A percentile compares a stretch with the other conserved stretches of the same genome.
phyloP scores from a whole-genome alignment of 192 early-diverging fungal species.

The Chytriomyces hyalinus region DNA sequence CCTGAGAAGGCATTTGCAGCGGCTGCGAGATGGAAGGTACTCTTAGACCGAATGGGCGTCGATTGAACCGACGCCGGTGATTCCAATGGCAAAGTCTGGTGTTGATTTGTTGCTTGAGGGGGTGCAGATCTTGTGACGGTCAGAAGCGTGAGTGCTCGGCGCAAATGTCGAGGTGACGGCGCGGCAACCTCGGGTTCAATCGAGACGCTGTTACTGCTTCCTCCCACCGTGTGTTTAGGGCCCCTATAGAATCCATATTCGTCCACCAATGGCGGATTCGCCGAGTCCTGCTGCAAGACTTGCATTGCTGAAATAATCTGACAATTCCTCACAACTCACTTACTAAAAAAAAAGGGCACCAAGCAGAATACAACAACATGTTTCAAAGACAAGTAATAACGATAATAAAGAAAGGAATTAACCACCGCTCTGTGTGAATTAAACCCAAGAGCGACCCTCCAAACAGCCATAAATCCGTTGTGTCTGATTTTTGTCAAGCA shows the following conservation, averaged over 20 bases:
- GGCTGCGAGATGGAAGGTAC: not conserved
- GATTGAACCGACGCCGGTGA: not conserved
- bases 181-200: not conserved
- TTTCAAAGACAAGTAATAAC: too few relatives aligned
- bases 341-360: not conserved
- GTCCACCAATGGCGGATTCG: not conserved
- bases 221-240: too few relatives aligned
- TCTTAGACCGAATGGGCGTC: not conserved
- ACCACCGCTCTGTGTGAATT: too few relatives aligned
- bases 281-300: not conserved
- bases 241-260: constrained; percentile 1
- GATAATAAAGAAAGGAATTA: too few relatives aligned
- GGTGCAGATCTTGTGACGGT: not conserved
- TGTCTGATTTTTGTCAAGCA: too few relatives aligned
- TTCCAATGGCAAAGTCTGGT: not conserved
- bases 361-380: too few relatives aligned
- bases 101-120: not conserved
- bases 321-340: not conserved
- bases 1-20: not conserved
- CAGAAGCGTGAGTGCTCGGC: not conserved
- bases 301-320: not conserved
- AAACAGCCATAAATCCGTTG: too few relatives aligned
- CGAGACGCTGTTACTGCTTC: not conserved
- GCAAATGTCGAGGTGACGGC: not conserved
- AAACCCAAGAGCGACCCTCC: too few relatives aligned